Percentiles rank a stretch among this genome's conserved stretches.
Evolutionary conservation across 2,329 filamentous ascomycete species (phyloP).

Genomic region (Penicillium sp.): DNA sequence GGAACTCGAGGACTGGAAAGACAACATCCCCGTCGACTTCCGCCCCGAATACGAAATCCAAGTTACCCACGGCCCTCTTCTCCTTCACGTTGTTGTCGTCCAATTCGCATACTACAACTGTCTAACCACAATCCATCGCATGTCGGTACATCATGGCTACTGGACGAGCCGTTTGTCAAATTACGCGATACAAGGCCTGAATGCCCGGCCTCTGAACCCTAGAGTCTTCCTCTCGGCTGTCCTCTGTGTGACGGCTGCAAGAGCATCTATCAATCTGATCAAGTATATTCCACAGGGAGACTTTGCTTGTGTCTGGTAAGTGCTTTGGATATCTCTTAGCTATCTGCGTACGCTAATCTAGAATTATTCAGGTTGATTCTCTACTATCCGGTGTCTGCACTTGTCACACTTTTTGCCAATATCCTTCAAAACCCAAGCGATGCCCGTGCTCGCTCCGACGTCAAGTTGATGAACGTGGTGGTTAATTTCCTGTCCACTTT

Average conservation of each 20-base stretch:
- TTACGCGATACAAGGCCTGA: slow-evolving; percentile 91
- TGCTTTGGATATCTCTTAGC: slow-evolving; percentile 18
- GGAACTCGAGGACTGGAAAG: slow-evolving; percentile 93
- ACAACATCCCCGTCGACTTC: slow-evolving; percentile 91
- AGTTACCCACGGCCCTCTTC: slow-evolving; percentile 87
- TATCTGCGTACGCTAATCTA: slow-evolving; percentile 9
- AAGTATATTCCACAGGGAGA: slow-evolving; percentile 97
- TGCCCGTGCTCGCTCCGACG: slow-evolving; percentile 81
- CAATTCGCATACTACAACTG: slow-evolving; percentile 99
- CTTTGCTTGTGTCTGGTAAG: slow-evolving; percentile 91
- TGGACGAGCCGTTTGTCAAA: slow-evolving; percentile 96
- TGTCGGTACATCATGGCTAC: slow-evolving; percentile 97
- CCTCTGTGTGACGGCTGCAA: slow-evolving; percentile 87
- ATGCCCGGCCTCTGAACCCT: slow-evolving; percentile 87
- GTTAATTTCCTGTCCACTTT: slow-evolving; percentile 90
- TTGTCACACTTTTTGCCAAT: slow-evolving; percentile 95
- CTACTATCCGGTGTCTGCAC: slow-evolving; percentile 93
- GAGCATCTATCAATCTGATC: slow-evolving; percentile 89
- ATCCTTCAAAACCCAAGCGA: slow-evolving; percentile 95
- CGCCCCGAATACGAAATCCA: slow-evolving; percentile 97
- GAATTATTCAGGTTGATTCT: slow-evolving; percentile 70
- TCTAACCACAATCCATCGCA: slow-evolving; percentile 94
- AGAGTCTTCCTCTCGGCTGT: slow-evolving; percentile 92
- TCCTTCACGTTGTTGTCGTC: slow-evolving; percentile 89
- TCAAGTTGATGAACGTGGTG: slow-evolving; percentile 88